Evolutionary conservation across 1,139 yeast species (phyloP).

Genomic region (Yamadazyma spencermartinsiae): DNA sequence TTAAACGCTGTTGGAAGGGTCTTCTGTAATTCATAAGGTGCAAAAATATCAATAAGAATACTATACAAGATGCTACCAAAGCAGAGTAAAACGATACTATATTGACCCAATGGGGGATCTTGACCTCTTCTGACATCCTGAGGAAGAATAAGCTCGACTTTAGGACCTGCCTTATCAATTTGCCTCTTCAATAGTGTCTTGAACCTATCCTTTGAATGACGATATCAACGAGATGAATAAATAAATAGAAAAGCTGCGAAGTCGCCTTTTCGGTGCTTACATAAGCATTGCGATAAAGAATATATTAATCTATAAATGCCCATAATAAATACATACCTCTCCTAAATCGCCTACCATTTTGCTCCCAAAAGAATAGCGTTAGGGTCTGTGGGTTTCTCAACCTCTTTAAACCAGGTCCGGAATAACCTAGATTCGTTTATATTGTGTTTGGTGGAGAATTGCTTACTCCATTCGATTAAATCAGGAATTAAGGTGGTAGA

Average conservation of each 20-base stretch:
- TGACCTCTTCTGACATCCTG: slow-evolving; percentile 1
- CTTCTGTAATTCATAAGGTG: slow-evolving; percentile 70
- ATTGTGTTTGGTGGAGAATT: slow-evolving; percentile 32
- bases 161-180: too few species aligned
- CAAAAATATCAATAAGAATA: slow-evolving; percentile 29
- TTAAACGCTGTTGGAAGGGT: slow-evolving; percentile 84
- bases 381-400: slow-evolving; percentile 54
- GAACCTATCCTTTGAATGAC: too few species aligned
- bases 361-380: slow-evolving; percentile 43
- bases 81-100: slow-evolving; percentile 35
- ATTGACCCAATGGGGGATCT: slow-evolving; percentile 36
- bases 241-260: neutral
- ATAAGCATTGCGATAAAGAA: neutral
- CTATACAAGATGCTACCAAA: slow-evolving; percentile 32
- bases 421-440: slow-evolving; percentile 39
- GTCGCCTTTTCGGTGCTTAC: neutral
- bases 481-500: slow-evolving; percentile 10
- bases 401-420: slow-evolving; percentile 49
- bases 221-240: too few species aligned
- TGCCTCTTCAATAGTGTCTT: too few species aligned
- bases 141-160: too few species aligned
- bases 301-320: slow-evolving; percentile 1
- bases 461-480: slow-evolving; percentile 30
- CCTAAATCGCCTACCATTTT: slow-evolving; percentile 39
- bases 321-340: slow-evolving; percentile 4